Evolutionary conservation across 2,329 filamentous ascomycete genomes (phyloP), one percentile per base, ranked within the genome.

Genomic region (Arthrobotrys pseudoclavata): DNA sequence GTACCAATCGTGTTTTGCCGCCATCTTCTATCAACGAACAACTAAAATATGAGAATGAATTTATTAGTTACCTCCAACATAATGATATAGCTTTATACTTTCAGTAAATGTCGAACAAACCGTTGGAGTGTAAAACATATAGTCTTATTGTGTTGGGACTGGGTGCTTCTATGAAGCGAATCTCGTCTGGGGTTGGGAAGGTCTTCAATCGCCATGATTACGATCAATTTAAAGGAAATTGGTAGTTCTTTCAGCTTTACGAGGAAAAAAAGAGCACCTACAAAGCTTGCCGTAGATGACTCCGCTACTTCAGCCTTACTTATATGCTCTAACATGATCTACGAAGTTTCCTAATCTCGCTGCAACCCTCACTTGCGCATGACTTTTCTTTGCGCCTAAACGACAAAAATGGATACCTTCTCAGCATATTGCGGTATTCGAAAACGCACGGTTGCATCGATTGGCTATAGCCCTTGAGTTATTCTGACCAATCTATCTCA

Each of bases 401-500:
- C n/a, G 12, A 74, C 50, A 47, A 52, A 60, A 52, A 53, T 34
- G 26, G 26, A 42, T 34, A 66, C n/a, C 20, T 66, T n/a, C 45
- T 20, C 37, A 53, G 18, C 31, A 60, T 18, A 55, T 48, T 55
- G 18, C 68, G 26, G 20, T 55, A 10, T 47, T 63, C 47, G 37
- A 18, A 76, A 62, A 45, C 12, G 15, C 5, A 34, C 26, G n/a
- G n/a, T n/a, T n/a, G n/a, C n/a, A n/a, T n/a, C n/a, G 47, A 24
- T 60, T 67, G 20, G 42, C 24, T 62, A 50, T 31, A 34, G 26
- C n/a, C 1, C 45, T 66, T 60, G 37, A 12, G 29, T 20, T 71
- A 68, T 71, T 57, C 18, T 34, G 74, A 77, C 63, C 74, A 77
- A 77, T 71, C 37, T 50, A 53, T 63, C 74, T 77, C 74, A 77